Evolutionary conservation across 768 basidiomycete species (phyloP), one percentile per base, ranked within the genome.

Genomic region (Xanthoconium stramineum): DNA sequence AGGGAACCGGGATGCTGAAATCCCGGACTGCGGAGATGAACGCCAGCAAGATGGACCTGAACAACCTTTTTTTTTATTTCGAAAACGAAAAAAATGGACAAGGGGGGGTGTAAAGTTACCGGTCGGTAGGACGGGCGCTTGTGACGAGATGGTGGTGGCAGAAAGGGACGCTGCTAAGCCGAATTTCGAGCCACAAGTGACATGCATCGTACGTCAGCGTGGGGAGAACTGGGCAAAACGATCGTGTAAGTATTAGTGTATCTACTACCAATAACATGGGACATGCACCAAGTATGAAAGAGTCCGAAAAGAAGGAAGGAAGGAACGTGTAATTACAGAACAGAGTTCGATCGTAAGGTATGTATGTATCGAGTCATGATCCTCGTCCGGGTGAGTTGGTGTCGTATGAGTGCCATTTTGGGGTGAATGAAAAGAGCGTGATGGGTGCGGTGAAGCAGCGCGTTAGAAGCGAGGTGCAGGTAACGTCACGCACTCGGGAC

Each of bases 381-480:
- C 61, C 66, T 70, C 70, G 61, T 70, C 55, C 28, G 39, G 60
- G 47, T 45, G 62, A 29, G 57, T 24, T 56, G 30, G 52, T 55
- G 67, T 68, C 68, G 64, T 72, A 62, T 59, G 56, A 54, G 53
- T 59, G 69, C 65, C 65, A 51, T 69, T 63, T 60, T 59, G 49
- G 55, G 50, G 38, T 38, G 57, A 65, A 60, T 53, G 55, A 61
- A 61, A 60, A n/a, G 52, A 53, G 60, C 60, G 55, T 69, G 60
- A 68, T 49, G 39, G 15, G 35, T 50, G 48, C 17, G 42, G 47
- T 55, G 42, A 57, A 48, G 48, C 35, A 38, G 39, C 15, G 50
- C 46, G 53, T 57, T 39, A 30, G 50, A 55, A 57, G 47, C 57
- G 54, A 53, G 44, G 46, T 17, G 51, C n/a, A 37, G 30, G 42